Base-by-base conservation (phyloP, 2,329 filamentous ascomycete species). In the Apiospora arundinis region DNA sequence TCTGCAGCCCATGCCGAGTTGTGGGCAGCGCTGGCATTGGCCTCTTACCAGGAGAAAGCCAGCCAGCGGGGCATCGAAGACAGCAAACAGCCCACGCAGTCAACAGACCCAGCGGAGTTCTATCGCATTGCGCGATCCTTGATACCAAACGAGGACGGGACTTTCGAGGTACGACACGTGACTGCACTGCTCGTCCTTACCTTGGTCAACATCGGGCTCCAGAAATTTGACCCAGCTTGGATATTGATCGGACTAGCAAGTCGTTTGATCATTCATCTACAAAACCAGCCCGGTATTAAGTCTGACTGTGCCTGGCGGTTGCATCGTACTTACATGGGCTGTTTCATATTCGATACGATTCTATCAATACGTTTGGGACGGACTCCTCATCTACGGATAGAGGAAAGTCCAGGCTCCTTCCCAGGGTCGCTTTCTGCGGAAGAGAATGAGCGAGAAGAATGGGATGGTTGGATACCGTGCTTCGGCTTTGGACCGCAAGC, bases 361-460 rank as follows among this genome's bases (percentile, higher is more conserved):
- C 78, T 91, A 18, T 86, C 88, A 11, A 78, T 87, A 23, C 83
- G 86, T 11, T 81, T 90, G 4, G 81, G 84, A n/a, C 83, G 83
- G 45, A 80, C 83, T 12, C 83, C 87, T 2, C 86, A 88, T 76
- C 82, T 91, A 8, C 81, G 81, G 70, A n/a, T 40, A 40, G 77
- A 80, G 12, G 82, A 83, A 18, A 86, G 89, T 69, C 78, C 89
- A 37, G 79, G 83, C n/a, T 79, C 80, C 48, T 77, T 79, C 68
- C 72, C 85, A 42, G 32, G 4, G 1, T 63, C 56, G 8, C 32
- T 63, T 11, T n/a, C 56, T 21, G n/a, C 81, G 2, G 82, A 92
- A 2, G 91, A 93, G 78, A 90, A 92, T 75, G 91, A 91, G 1
- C 81, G 92, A 25, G 92, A 94, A 76, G 92, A 94, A 81, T 94